Percentiles rank a stretch among this genome's conserved stretches.
These are phyloP conservation scores for Solanum tarijense DNA, from an alignment of 257 asterid genomes.

Conservation along the genomic window DNA sequence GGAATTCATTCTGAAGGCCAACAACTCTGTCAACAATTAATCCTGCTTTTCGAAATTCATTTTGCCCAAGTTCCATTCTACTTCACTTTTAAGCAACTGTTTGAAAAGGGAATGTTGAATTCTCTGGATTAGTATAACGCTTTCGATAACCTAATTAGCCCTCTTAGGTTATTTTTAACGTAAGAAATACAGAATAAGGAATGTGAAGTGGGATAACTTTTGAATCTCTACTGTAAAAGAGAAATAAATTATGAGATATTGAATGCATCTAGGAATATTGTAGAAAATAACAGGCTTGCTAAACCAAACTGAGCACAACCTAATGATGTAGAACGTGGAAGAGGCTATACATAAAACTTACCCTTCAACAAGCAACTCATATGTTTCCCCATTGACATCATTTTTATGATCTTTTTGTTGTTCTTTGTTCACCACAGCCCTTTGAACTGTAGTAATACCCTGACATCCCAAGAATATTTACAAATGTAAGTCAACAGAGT, in stretches of 20 bases:
- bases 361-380: constrained; percentile 88
- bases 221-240: not conserved
- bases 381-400: constrained; percentile 14
- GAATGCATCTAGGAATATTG: not conserved
- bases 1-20: constrained; percentile 27
- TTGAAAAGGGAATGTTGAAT: not conserved
- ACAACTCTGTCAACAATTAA: too few species aligned
- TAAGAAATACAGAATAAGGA: not conserved
- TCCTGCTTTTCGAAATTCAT: too few species aligned
- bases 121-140: not conserved
- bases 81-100: not conserved
- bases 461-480: constrained; percentile 13
- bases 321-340: not conserved
- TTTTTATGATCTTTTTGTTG: not conserved
- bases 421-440: constrained; percentile 61
- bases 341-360: constrained; percentile 14
- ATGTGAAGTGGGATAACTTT: not conserved
- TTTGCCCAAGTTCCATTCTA: not conserved
- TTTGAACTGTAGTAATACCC: constrained; percentile 78
- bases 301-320: not conserved
- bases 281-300: not conserved
- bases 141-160: not conserved
- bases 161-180: not conserved
- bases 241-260: not conserved
- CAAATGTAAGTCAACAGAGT: not conserved